Percentiles rank a stretch among this genome's conserved stretches.
Evolutionary conservation across 2,329 filamentous ascomycete genomes (phyloP).

Genomic region (Cryphonectria japonica): DNA sequence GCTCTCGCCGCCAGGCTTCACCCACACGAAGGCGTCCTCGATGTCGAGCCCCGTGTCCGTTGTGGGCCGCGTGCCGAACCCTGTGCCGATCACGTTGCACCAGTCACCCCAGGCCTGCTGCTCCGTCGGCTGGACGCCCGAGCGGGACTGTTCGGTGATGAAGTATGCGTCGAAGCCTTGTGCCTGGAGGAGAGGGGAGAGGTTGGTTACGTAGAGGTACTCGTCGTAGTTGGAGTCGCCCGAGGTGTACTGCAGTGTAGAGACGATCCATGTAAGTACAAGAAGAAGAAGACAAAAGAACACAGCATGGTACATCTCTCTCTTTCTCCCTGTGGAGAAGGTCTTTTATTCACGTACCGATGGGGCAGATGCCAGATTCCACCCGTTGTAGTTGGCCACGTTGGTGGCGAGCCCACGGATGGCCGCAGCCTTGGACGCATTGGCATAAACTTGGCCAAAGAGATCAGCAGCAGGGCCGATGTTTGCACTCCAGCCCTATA

Average conservation of each 20-base stretch:
- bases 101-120: constrained; percentile 66
- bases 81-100: constrained; percentile 63
- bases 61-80: constrained; percentile 66
- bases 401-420: constrained; percentile 62
- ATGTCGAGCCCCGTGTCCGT: constrained; percentile 62
- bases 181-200: constrained; percentile 63
- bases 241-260: constrained; percentile 41
- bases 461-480: constrained; percentile 51
- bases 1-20: constrained; percentile 68
- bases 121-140: constrained; percentile 61
- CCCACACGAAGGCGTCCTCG: constrained; percentile 70
- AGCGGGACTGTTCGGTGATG: constrained; percentile 57
- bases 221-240: constrained; percentile 56
- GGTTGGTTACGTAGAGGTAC: constrained; percentile 62
- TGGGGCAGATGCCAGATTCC: constrained; percentile 46
- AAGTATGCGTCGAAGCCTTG: constrained; percentile 52
- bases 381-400: constrained; percentile 61
- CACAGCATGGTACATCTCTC: no score
- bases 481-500: constrained; percentile 55
- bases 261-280: constrained; percentile 17
- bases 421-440: constrained; percentile 52
- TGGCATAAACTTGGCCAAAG: constrained; percentile 52
- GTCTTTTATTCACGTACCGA: constrained; percentile 24
- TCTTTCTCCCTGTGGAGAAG: no score
- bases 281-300: no score